Evolutionary conservation across 805 yeast genomes (phyloP), one percentile per base, ranked within the genome.

Genomic region (Blastobotrys americana): DNA sequence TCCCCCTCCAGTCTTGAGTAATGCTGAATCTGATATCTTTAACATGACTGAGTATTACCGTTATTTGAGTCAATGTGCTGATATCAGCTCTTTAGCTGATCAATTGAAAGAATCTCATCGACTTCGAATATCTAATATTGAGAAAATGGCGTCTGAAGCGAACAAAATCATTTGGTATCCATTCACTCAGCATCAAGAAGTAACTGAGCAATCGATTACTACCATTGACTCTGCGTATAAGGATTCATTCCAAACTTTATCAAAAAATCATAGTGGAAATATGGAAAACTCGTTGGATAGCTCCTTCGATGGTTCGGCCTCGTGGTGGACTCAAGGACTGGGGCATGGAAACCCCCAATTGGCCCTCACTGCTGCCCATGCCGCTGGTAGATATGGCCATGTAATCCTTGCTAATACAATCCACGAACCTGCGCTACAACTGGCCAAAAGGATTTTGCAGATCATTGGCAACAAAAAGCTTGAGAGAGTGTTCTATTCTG

Each of bases 281-380:
- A 10, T 28, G 3, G 39, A 39, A 3, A 36, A 8, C 15, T n/a
- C 36, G 13, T 38, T 52, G n/a, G 13, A 34, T 5, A 42, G 54
- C 15, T 45, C 56, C 0, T 49, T 53, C 27, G 56, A 53, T 21
- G 56, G 55, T 3, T 52, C 56, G 28, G 57, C 57, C 6, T 56
- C 59, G 2, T 55, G 59, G 59, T 55, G 59, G 59, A 55, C 58
- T 16, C 58, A 55, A 33, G 55, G 57, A 1, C 42, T 55, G 6
- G 57, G 57, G 17, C 57, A 54, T 35, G 56, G 56, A 8, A 52
- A 55, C 25, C 46, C 50, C 3, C 43, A 51, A 8, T 39, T 55
- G 18, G 47, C 59, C 6, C 46, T 51, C 5, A 43, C 57, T 3
- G 57, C 57, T 9, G 55, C 58, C 2, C 42, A 53, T 19, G 59